phyloP scores from a whole-genome alignment of 192 early-diverging fungal species.

The Backusella sp. region DNA sequence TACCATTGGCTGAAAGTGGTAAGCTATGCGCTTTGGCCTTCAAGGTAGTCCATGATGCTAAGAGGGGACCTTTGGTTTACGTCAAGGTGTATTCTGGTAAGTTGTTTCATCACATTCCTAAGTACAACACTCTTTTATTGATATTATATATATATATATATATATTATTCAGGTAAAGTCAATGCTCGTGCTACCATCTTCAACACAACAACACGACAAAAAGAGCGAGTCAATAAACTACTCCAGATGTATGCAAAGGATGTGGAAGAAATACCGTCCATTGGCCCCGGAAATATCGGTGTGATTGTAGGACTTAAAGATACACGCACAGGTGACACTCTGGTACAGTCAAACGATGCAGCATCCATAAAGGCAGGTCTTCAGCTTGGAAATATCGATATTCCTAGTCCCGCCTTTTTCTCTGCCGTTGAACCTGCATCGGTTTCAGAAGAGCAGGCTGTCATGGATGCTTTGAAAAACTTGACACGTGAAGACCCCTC shows the following conservation, averaged over 20 bases:
- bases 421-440: slow-evolving; percentile 74
- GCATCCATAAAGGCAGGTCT: slow-evolving; percentile 37
- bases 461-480: slow-evolving; percentile 70
- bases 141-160: neutral
- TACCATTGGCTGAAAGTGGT: slow-evolving; percentile 48
- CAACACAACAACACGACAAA: slow-evolving; percentile 61
- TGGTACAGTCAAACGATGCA: slow-evolving; percentile 59
- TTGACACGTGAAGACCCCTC: slow-evolving; percentile 89
- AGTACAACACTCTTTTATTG: neutral
- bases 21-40: slow-evolving; percentile 88
- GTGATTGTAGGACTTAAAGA: slow-evolving; percentile 81
- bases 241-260: slow-evolving; percentile 92
- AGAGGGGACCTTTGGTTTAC: slow-evolving; percentile 89
- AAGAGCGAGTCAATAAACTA: slow-evolving; percentile 81
- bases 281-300: slow-evolving; percentile 81
- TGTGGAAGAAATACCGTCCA: slow-evolving; percentile 74
- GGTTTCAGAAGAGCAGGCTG: slow-evolving; percentile 69
- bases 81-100: slow-evolving; percentile 85
- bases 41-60: slow-evolving; percentile 84
- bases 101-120: neutral
- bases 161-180: slow-evolving; percentile 47
- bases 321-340: slow-evolving; percentile 84
- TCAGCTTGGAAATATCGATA: slow-evolving; percentile 70
- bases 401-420: slow-evolving; percentile 89
- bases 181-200: slow-evolving; percentile 66